Evolutionary conservation across 2,329 filamentous ascomycete genomes (phyloP), one percentile per base, ranked within the genome.

Genomic region (Conoideocrella luteorostrata): DNA sequence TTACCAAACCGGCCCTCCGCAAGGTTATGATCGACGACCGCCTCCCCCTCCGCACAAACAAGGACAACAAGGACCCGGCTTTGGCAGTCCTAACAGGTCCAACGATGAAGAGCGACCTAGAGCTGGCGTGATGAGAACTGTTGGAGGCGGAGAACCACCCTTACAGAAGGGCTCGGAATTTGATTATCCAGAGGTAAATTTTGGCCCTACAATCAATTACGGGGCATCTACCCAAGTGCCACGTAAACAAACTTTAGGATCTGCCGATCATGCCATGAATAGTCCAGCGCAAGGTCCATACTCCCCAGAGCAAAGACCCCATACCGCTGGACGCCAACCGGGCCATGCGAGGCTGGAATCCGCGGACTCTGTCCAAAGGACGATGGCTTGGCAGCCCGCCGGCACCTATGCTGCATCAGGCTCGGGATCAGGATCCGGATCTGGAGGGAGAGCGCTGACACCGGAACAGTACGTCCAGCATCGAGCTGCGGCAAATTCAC

Each of bases 381-480:
- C 77, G 53, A 69, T 93, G 50, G 71, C 83, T 4, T 96, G 90
- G 90, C 84, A 89, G 52, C 88, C 90, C 5, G 82, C 77, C 28
- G 78, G 78, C 57, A 68, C 70, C 3, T 66, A 72, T 28, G 64
- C 69, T 28, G 67, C 69, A 11, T 70, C 70, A 9, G 69, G 49
- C 17, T 62, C 69, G 12, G 24, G 20, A 21, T 28, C 39, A 12
- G 21, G 11, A 46, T 21, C 21, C n/a, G 12, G 7, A 24, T 34
- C 43, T 22, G 46, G 39, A 41, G 11, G 17, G 34, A 71, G 73
- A n/a, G 72, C 67, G 7, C 58, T 95, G 11, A 86, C 84, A 4
- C 75, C 88, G 0, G 88, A 95, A 60, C 81, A 94, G 54, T 95
- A 84, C 65, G 88, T 95, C 5, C 80, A 88, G 54, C 84, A 91